A percentile compares a stretch with the other conserved stretches of the same genome.
Evolutionary conservation across 106 monocot genomes (phyloP).

Genomic region (Platanthera guangdongensis): DNA sequence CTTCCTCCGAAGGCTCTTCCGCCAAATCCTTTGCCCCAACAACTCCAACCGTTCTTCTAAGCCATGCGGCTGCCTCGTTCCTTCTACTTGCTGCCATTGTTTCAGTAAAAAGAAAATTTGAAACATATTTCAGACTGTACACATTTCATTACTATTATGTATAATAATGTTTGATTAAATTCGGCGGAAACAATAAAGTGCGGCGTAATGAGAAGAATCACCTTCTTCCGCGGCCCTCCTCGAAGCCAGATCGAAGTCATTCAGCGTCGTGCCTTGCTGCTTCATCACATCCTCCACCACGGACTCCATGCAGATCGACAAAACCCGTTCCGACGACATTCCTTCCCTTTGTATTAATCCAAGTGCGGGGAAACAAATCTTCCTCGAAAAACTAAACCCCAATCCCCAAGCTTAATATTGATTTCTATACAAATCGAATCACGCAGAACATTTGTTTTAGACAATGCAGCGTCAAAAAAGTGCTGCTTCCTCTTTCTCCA

Average conservation of each 20-base stretch:
- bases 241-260: conserved; percentile 52
- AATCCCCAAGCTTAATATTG: too few relatives aligned
- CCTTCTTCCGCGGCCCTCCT: conserved; percentile 70
- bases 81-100: conserved; percentile 58
- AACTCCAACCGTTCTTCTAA: conserved; percentile 49
- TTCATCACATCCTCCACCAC: conserved; percentile 45
- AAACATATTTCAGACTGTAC: neutral
- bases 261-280: conserved; percentile 30
- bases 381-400: too few relatives aligned
- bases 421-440: too few relatives aligned
- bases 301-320: too few relatives aligned
- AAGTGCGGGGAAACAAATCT: too few relatives aligned
- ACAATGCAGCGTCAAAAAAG: too few relatives aligned
- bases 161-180: neutral
- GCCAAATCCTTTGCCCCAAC: conserved; percentile 63
- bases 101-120: neutral
- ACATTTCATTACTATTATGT: neutral
- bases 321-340: too few relatives aligned
- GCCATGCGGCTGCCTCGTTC: conserved; percentile 75
- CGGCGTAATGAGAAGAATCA: conserved; percentile 11
- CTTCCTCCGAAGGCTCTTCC: conserved; percentile 82
- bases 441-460: too few relatives aligned
- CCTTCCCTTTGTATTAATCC: too few relatives aligned
- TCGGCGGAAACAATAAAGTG: neutral
- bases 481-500: too few relatives aligned